Base-by-base conservation (phyloP, 2,329 filamentous ascomycete species). In the Exophiala xenobiotica region DNA sequence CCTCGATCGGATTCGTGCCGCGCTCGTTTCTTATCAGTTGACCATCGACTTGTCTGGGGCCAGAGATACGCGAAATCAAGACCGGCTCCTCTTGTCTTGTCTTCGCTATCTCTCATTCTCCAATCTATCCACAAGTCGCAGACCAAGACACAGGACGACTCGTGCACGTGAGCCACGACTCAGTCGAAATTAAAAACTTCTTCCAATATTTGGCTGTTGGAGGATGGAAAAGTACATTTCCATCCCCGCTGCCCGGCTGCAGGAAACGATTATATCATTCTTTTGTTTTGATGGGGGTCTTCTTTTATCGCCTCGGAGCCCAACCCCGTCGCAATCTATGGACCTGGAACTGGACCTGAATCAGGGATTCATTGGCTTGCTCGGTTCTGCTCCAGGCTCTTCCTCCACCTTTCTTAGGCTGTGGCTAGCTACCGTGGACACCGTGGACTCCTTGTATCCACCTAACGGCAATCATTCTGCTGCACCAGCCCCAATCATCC, bases 121-220 rank as follows among this genome's bases (percentile, higher is more conserved):
- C 38, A 22, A 40, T 40, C 38, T 40, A 40, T n/a, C 38, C 38
- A 20, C 19, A 8, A 40, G 11, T 40, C n/a, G 22, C 38, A 40
- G 38, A 23, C 18, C 14, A 18, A 24, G 22, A 23, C 19, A 23
- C 38, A 40, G 19, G 18, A 23, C 23, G 38, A 24, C 38, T 23
- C 22, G 38, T 40, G n/a, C 38, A 40, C 38, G 38, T 40, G 38
- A 40, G 38, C n/a, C n/a, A n/a, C n/a, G n/a, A n/a, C n/a, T 2
- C 7, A 20, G n/a, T 22, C 19, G 18, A 23, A n/a, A 22, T 23
- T n/a, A 14, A 6, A 40, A 40, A 8, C 4, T 33, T n/a, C n/a
- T 2, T 33, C 29, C 12, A 33, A 33, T 14, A 33, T 33, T 33
- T n/a, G 19, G 7, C 19, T 24, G 12, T 16, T 40, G 22, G 38